Conservation (phyloP, 768 basidiomycete genomes). For the Cystobasidium tubakii region DNA sequence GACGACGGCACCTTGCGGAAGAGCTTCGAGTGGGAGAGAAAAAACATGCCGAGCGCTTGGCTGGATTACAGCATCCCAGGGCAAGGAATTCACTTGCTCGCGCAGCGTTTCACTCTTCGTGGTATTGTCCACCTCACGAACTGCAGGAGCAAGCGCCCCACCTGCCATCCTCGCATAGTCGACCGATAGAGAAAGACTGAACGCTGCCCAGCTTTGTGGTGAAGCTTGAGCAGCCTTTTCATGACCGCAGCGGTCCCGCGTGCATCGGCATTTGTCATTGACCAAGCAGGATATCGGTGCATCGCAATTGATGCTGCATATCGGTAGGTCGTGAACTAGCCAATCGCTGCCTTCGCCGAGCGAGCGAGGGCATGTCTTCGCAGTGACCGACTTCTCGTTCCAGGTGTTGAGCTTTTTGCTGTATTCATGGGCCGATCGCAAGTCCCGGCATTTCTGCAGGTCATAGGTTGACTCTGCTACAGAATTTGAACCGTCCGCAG, state of each 20-base stretch:
- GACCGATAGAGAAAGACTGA: background rate
- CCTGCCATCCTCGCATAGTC: constrained; percentile 11
- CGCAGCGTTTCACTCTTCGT: background rate
- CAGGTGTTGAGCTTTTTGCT: constrained; percentile 19
- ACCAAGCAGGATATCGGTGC: constrained; percentile 44
- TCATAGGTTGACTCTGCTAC: constrained; percentile 43
- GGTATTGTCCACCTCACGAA: background rate
- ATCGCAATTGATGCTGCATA: constrained; percentile 42
- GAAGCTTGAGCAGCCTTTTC: background rate
- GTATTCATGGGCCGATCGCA: constrained; percentile 42
- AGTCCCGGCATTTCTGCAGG: constrained; percentile 38
- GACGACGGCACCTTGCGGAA: constrained; percentile 41
- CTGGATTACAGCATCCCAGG: constrained; percentile 43
- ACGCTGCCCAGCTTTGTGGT: background rate
- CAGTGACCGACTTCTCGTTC: constrained; percentile 17
- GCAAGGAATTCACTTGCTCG: constrained; percentile 38
- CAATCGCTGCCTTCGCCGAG: constrained; percentile 40
- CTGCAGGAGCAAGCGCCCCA: background rate
- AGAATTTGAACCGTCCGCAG: constrained; percentile 42
- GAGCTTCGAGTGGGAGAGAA: constrained; percentile 26
- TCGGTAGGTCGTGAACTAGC: constrained; percentile 38
- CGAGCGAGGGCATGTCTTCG: background rate
- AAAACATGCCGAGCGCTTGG: constrained; percentile 40
- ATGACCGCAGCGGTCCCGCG: constrained; percentile 43
- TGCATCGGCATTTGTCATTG: constrained; percentile 44